Percentiles rank a stretch among this genome's conserved stretches.
Conservation (phyloP, 768 basidiomycete genomes). For the Mycena polygramma region DNA sequence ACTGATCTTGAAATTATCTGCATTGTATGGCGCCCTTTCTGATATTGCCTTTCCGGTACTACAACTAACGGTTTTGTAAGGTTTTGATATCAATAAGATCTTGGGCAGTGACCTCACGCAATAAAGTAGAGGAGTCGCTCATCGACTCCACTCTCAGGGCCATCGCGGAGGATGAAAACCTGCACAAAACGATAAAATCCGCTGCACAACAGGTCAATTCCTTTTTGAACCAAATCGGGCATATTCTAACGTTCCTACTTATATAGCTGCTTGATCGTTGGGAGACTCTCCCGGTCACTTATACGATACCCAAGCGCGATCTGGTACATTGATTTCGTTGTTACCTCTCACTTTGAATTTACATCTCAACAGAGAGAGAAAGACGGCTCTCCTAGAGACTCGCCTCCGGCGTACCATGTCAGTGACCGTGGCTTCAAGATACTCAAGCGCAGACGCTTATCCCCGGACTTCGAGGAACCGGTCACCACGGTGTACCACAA, state of each 20-base stretch:
- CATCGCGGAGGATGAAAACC: constrained; percentile 61
- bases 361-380: constrained; percentile 27
- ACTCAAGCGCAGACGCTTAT: constrained; percentile 1
- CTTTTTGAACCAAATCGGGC: neutral
- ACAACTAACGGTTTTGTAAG: constrained; percentile 41
- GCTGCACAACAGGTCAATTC: constrained; percentile 74
- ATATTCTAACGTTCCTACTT: neutral
- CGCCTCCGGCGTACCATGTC: neutral
- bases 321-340: neutral
- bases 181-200: constrained; percentile 53
- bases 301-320: constrained; percentile 86
- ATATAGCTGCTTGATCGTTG: constrained; percentile 88
- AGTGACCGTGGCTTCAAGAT: constrained; percentile 11
- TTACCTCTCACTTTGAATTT: neutral
- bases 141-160: constrained; percentile 75
- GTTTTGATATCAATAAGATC: constrained; percentile 73
- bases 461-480: neutral
- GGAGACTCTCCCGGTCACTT: constrained; percentile 83
- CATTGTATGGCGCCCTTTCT: constrained; percentile 64
- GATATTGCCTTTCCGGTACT: constrained; percentile 2
- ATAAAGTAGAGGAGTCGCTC: constrained; percentile 88
- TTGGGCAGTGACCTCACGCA: constrained; percentile 89
- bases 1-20: constrained; percentile 79
- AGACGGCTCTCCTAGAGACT: constrained; percentile 32
- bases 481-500: neutral